Conservation (phyloP, 2,329 filamentous ascomycete species). For the Cercospora canescens region DNA sequence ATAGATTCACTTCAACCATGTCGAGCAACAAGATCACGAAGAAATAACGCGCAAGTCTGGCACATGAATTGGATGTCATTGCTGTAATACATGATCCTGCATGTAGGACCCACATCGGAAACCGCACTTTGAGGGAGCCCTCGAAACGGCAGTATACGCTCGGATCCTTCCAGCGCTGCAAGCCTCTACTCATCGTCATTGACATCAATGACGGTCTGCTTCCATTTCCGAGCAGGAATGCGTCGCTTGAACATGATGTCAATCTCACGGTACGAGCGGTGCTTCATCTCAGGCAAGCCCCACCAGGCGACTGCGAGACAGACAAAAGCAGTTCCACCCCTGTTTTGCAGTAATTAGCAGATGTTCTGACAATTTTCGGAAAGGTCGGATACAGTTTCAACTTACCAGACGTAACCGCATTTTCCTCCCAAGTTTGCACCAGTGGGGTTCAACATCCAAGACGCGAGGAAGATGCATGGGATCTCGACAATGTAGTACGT, state of each 20-base stretch:
- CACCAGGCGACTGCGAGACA: slow-evolving; percentile 55
- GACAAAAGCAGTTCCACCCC: slow-evolving; percentile 57
- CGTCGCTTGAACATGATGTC: slow-evolving; percentile 60
- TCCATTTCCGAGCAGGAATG: slow-evolving; percentile 57
- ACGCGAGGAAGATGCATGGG: slow-evolving; percentile 60
- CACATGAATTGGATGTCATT: background rate
- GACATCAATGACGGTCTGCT: slow-evolving; percentile 57
- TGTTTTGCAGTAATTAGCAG: background rate
- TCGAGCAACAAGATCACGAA: too few species aligned
- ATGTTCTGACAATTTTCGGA: background rate
- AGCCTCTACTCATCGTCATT: slow-evolving; percentile 60
- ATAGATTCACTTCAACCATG: too few species aligned
- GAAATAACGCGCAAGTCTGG: background rate
- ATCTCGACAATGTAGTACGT: slow-evolving; percentile 66
- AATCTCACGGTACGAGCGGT: slow-evolving; percentile 61
- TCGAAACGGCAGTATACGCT: background rate
- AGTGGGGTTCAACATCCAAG: slow-evolving; percentile 60
- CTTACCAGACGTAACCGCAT: slow-evolving; percentile 57
- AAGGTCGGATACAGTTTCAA: background rate
- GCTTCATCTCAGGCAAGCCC: slow-evolving; percentile 58
- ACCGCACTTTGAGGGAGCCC: background rate
- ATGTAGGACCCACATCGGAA: background rate
- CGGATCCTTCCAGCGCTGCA: background rate
- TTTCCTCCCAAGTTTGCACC: slow-evolving; percentile 47
- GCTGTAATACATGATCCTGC: background rate